Base-by-base conservation (phyloP, 1,284 basidiomycete genomes). In the Naganishia cerealis region DNA sequence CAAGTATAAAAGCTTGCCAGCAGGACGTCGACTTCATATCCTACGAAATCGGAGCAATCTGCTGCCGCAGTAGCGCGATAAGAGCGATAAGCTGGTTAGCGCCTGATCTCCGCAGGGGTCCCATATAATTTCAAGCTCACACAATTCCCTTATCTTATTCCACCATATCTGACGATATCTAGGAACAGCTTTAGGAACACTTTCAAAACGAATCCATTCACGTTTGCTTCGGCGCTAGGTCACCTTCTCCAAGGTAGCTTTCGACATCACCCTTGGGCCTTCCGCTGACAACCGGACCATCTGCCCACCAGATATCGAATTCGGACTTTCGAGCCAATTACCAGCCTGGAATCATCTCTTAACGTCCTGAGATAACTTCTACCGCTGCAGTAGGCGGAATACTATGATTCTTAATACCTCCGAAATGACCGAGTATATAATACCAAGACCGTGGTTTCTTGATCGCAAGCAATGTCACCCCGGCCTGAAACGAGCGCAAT, bases 351-450 rank as follows among this genome's bases (percentile, higher is more conserved):
- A 50, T 50, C 46, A 50, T 50, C n/a, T 21, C n/a, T 24, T 10
- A 24, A 7, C 24, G 46, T 50, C n/a, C 46, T n/a, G 46, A 1
- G n/a, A 24, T 8, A 3, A 50, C 21, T 24, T 50, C 9, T 24
- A 9, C 21, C 46, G 46, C 9, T 50, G 46, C 29, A 24, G 3
- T 50, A 1, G 7, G n/a, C 15, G 10, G 46, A 9, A 50, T 9
- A 18, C 24, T 18, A 8, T 15, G 21, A 5, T 7, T 24, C 46
- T 50, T 24, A 18, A 15, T 24, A 50, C n/a, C 24, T 8, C 18
- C n/a, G 15, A n/a, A n/a, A 46, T 50, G 46, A 50, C 46, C 9
- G 43, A n/a, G 24, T 50, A 50, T 50, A 50, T 50, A 50, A 50
- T 7, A 9, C 46, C 13, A 10, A 10, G 21, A 24, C 8, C 21